Base-by-base conservation (phyloP, 1,284 basidiomycete genomes). In the Rhodotorula glutinis region DNA sequence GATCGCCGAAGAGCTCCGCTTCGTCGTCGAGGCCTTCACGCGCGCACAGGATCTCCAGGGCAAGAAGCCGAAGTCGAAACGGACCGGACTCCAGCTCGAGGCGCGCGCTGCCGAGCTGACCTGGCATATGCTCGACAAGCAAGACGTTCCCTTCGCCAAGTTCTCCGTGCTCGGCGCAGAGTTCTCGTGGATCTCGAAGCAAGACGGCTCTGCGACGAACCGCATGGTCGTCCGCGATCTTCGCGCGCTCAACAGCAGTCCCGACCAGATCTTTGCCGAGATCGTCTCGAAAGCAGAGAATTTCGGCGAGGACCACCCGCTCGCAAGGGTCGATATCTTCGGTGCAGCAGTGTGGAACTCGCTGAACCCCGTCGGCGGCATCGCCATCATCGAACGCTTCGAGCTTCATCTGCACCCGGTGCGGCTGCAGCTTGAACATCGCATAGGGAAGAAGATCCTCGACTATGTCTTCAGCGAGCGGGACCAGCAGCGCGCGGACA, bases 311-410 rank as follows among this genome's bases (percentile, higher is more conserved):
- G 62, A 69, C 21, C 57, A 72, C 52, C 51, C 62, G 21, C 62
- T 74, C 43, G 61, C 64, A 49, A 63, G 72, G 47, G 63, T 63
- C 46, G 71, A 76, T 61, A 46, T 75, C 41, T 75, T 76, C 44
- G 67, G 71, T 14, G 74, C 68, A 5, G 87, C 87, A 11, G 83
- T 87, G 65, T 92, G 91, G 90, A 86, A 84, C 7, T 84, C 90
- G 27, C 81, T 92, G n/a, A 86, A 91, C 0, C 90, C 93, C 3
- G 92, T 97, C 7, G 95, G 92, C 30, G 95, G 94, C 16, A 97
- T 98, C 73, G 85, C 88, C 13, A 92, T 98, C 71, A 88, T 94
- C 76, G 88, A 92, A 78, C 83, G 85, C 40, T 91, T 96, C 75
- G 86, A 90, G 70, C 80, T 96, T 55, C 85, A 86, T 54, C 80